These are phyloP conservation scores for Ambrosia hybrid DNA, from an alignment of 140 eudicot species.

Conservation along the genomic window DNA sequence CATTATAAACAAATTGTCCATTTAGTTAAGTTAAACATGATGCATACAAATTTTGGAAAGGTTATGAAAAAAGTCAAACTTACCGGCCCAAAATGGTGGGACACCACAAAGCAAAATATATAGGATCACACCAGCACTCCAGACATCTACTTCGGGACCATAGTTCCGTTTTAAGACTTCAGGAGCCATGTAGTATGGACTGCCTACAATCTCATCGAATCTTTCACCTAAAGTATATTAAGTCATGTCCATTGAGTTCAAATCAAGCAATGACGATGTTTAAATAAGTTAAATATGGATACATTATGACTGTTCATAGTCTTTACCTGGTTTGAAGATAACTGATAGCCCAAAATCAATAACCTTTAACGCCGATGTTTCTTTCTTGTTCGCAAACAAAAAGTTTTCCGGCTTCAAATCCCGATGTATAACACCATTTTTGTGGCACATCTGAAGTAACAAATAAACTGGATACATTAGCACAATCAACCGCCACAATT, in stretches of 20 bases:
- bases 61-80: conserved; percentile 10
- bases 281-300: not conserved
- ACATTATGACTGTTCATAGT: not conserved
- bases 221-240: conserved; percentile 33
- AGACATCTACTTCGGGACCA: conserved; percentile 56
- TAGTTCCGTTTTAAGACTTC: conserved; percentile 53
- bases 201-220: conserved; percentile 57
- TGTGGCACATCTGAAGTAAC: conserved; percentile 54
- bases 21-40: not conserved
- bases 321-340: conserved; percentile 76
- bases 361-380: conserved; percentile 64
- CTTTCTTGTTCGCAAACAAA: conserved; percentile 75
- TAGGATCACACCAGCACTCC: conserved; percentile 57
- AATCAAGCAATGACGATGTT: not conserved
- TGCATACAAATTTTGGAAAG: not conserved
- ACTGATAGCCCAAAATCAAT: conserved; percentile 80
- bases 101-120: conserved; percentile 58
- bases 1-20: not conserved
- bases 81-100: conserved; percentile 67
- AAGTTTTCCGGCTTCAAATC: conserved; percentile 77
- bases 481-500: not conserved
- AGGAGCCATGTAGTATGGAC: conserved; percentile 62
- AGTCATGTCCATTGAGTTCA: not conserved
- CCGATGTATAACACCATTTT: conserved; percentile 74
- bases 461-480: not conserved